These are phyloP conservation scores for Fusarium pseudoanthophilum DNA, from an alignment of 2,329 filamentous ascomycete species.

Conservation along the genomic window DNA sequence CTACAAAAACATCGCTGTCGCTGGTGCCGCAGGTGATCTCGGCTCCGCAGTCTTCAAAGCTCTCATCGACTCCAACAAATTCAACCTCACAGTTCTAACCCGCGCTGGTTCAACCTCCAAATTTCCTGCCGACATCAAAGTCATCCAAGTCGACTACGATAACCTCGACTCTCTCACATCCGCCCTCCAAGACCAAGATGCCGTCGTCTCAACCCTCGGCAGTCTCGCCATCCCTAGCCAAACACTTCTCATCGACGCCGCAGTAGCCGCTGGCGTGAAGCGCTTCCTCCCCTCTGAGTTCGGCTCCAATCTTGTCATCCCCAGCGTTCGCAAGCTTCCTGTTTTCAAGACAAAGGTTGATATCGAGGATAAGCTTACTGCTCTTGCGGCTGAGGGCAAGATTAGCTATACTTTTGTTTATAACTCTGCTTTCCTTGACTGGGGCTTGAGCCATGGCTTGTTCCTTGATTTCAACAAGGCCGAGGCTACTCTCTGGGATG, in stretches of 20 bases:
- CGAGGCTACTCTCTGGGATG: conserved; percentile 58
- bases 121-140: conserved; percentile 45
- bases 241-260: conserved; percentile 64
- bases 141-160: conserved; percentile 53
- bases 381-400: conserved; percentile 52
- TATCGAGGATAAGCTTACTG: conserved; percentile 53
- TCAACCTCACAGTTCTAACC: conserved; percentile 51
- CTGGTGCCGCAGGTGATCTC: conserved; percentile 52
- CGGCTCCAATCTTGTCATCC: conserved; percentile 49
- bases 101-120: conserved; percentile 54
- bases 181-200: conserved; percentile 67
- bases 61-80: conserved; percentile 47
- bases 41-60: conserved; percentile 48
- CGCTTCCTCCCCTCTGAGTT: conserved; percentile 72
- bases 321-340: conserved; percentile 56
- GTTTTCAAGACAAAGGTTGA: conserved; percentile 63
- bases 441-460: conserved; percentile 57
- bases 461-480: conserved; percentile 54
- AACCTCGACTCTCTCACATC: conserved; percentile 59
- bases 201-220: conserved; percentile 56
- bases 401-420: conserved; percentile 67
- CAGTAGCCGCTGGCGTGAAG: conserved; percentile 68
- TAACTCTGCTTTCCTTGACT: conserved; percentile 69
- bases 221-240: conserved; percentile 54
- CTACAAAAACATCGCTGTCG: conserved; percentile 53